These are phyloP conservation scores for Scedosporium dehoogii DNA, from an alignment of 2,329 filamentous ascomycete genomes.

Conservation along the genomic window DNA sequence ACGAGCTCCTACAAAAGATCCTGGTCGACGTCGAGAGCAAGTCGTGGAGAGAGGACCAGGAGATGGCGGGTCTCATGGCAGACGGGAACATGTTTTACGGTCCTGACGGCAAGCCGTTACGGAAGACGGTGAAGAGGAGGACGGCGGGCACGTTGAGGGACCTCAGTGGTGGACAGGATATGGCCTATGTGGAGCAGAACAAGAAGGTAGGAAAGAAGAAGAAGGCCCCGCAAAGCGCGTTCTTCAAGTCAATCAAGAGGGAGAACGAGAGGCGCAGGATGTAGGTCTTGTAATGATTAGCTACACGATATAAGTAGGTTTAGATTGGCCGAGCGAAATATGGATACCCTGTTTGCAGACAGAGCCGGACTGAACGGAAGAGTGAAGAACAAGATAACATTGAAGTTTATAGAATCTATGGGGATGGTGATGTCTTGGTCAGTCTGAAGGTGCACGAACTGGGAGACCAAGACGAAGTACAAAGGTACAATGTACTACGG, in stretches of 20 bases:
- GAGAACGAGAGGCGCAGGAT: conserved; percentile 20
- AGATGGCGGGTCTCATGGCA: background rate
- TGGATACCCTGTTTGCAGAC: too few relatives aligned
- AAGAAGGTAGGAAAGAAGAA: conserved; percentile 42
- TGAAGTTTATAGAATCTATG: too few relatives aligned
- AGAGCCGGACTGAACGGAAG: too few relatives aligned
- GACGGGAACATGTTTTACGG: too few relatives aligned
- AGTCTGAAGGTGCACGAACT: too few relatives aligned
- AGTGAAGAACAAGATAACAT: too few relatives aligned
- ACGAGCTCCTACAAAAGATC: conserved; percentile 80
- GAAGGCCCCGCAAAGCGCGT: conserved; percentile 28
- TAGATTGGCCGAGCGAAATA: too few relatives aligned
- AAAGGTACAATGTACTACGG: too few relatives aligned
- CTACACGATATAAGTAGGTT: too few relatives aligned
- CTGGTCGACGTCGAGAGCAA: conserved; percentile 66
- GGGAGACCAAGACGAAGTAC: too few relatives aligned
- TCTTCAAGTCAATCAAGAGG: conserved; percentile 32
- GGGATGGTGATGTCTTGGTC: too few relatives aligned
- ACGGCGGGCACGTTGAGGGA: conserved; percentile 76
- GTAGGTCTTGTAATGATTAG: too few relatives aligned
- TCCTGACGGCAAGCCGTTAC: conserved; percentile 13
- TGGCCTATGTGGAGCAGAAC: conserved; percentile 90
- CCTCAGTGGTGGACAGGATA: conserved; percentile 83
- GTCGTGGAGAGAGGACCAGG: conserved; percentile 10
- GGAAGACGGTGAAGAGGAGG: conserved; percentile 27